A percentile compares a stretch with the other conserved stretches of the same genome.
These are phyloP conservation scores for Chenopodium quinoa DNA, from an alignment of 148 eudicot genomes.

Conservation along the genomic window DNA sequence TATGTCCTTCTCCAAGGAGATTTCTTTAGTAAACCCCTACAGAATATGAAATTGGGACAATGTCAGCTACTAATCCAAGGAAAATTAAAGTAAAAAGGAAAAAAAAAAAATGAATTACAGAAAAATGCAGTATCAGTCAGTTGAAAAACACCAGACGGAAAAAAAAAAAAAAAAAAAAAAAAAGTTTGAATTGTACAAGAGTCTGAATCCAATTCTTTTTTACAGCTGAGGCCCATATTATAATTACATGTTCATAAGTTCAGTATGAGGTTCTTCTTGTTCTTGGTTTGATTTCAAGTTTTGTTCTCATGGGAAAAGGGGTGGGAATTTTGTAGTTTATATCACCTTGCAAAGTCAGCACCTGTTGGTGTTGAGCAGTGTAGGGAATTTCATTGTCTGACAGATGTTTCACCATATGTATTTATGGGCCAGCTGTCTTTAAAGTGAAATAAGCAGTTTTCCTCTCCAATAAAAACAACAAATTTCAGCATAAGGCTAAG, in stretches of 20 bases:
- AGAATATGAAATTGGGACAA: constrained; percentile 20
- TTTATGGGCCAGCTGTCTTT: too few relatives aligned
- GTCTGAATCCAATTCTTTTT: not conserved
- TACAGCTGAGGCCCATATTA: not conserved
- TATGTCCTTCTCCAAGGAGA: constrained; percentile 80
- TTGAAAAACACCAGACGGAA: not conserved
- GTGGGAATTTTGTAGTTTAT: too few relatives aligned
- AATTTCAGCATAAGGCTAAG: not conserved
- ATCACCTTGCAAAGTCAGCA: too few relatives aligned
- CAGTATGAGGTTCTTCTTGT: too few relatives aligned
- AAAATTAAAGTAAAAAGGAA: not conserved
- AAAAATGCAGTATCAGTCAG: not conserved
- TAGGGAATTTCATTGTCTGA: too few relatives aligned
- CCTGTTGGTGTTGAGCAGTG: too few relatives aligned
- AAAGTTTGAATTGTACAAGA: not conserved
- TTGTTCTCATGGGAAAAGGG: too few relatives aligned
- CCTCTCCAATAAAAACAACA: too few relatives aligned
- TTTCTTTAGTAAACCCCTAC: constrained; percentile 97
- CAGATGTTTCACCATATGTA: too few relatives aligned
- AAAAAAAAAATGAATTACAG: not conserved
- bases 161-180: not conserved
- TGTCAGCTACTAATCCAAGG: constrained; percentile 3
- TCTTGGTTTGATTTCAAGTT: too few relatives aligned
- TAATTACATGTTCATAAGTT: not conserved
- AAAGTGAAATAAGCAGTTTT: too few relatives aligned